Evolutionary conservation across 2,329 filamentous ascomycete genomes (phyloP).

Genomic region (Didymella segeticola): DNA sequence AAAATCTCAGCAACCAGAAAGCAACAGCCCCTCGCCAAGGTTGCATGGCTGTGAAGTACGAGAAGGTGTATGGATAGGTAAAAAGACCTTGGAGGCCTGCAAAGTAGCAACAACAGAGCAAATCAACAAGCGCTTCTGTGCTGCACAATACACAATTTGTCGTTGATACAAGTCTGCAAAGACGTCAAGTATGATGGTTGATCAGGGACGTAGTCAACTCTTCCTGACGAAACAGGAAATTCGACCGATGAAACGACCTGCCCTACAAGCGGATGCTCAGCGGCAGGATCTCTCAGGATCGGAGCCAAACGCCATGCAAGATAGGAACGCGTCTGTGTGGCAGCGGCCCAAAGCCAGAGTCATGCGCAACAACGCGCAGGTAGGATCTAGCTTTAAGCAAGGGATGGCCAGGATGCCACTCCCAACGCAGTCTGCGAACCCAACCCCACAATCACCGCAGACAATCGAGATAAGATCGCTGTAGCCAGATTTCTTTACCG

Average conservation of each 20-base stretch:
- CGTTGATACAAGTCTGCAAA: too few relatives aligned
- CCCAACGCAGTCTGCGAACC: neutral
- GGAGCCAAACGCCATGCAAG: neutral
- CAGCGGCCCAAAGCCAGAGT: neutral
- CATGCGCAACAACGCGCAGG: neutral
- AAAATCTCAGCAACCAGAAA: too few relatives aligned
- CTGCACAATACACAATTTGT: too few relatives aligned
- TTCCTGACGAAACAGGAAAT: neutral
- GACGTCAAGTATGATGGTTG: neutral
- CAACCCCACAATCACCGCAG: neutral
- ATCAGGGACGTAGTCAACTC: neutral
- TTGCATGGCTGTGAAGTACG: too few relatives aligned
- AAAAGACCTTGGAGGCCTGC: too few relatives aligned
- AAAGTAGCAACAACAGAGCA: too few relatives aligned
- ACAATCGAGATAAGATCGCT: neutral
- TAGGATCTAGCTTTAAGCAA: conserved; percentile 7
- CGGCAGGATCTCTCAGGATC: neutral
- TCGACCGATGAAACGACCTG: neutral
- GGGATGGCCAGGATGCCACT: neutral
- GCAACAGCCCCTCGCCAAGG: too few relatives aligned
- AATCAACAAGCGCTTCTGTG: too few relatives aligned
- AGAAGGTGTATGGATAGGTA: too few relatives aligned
- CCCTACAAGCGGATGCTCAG: neutral
- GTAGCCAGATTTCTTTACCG: neutral
- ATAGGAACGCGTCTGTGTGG: neutral